These are phyloP conservation scores for Phytophthora fragariae DNA, from an alignment of 352 stramenopile genomes.

Conservation along the genomic window DNA sequence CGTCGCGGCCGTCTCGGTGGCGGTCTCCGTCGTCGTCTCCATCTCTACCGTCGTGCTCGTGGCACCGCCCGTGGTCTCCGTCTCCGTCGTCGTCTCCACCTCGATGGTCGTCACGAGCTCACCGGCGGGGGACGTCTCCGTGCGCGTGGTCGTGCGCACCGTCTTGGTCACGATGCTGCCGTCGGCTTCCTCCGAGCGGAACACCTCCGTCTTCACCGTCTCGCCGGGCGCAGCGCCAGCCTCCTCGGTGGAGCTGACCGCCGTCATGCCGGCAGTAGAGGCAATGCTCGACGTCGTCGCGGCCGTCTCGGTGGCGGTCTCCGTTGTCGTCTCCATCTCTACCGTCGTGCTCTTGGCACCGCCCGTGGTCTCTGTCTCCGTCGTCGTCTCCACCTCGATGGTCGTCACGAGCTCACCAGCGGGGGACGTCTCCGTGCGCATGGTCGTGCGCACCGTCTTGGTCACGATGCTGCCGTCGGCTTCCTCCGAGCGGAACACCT, in stretches of 20 bases:
- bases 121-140: background rate
- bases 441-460: conserved; percentile 11
- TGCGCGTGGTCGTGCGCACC: background rate
- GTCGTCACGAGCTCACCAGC: background rate
- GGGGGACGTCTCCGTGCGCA: no score
- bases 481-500: conserved; percentile 3
- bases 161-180: conserved; percentile 12
- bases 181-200: conserved; percentile 10
- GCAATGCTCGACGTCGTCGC: background rate
- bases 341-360: conserved; percentile 2
- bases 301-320: no score
- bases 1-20: conserved; percentile 4
- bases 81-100: conserved; percentile 13
- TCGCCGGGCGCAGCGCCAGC: background rate
- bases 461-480: conserved; percentile 7
- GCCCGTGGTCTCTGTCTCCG: conserved; percentile 3
- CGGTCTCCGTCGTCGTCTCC: conserved; percentile 11
- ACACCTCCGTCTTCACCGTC: conserved; percentile 8
- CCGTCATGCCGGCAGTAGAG: conserved; percentile 6
- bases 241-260: conserved; percentile 6
- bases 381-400: background rate
- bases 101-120: conserved; percentile 18
- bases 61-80: conserved; percentile 3
- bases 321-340: background rate
- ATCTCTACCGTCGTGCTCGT: conserved; percentile 12